These are phyloP conservation scores for Trypanosoma rangeli DNA, from an alignment of 208 protist genomes.

Conservation along the genomic window DNA sequence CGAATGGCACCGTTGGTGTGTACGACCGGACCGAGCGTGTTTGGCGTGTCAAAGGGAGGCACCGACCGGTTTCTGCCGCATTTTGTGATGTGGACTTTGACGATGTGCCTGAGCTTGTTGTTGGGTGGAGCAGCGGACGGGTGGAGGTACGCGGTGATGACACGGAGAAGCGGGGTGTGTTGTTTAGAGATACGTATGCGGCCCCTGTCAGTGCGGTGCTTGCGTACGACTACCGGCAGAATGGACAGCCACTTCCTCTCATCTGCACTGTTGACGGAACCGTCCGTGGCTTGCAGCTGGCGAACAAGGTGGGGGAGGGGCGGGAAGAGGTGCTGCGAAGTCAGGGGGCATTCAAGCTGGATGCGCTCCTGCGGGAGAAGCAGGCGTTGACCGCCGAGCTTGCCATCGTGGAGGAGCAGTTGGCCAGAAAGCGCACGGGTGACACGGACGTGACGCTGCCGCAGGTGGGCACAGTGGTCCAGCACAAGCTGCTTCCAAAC, in stretches of 20 bases:
- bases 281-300: constrained; percentile 78
- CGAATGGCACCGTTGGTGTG: constrained; percentile 93
- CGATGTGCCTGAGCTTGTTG: constrained; percentile 90
- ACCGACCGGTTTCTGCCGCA: constrained; percentile 70
- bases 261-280: constrained; percentile 84
- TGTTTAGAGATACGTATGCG: constrained; percentile 80
- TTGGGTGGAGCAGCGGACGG: constrained; percentile 86
- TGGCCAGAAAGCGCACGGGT: constrained; percentile 41
- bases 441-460: constrained; percentile 68
- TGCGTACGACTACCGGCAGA: constrained; percentile 89
- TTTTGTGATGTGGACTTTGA: constrained; percentile 94
- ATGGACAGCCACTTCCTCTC: constrained; percentile 76
- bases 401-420: constrained; percentile 65
- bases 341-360: constrained; percentile 58
- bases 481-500: constrained; percentile 31
- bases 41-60: constrained; percentile 89
- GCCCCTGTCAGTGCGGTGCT: constrained; percentile 79
- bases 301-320: constrained; percentile 55
- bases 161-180: constrained; percentile 48
- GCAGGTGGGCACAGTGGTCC: constrained; percentile 48
- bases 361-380: constrained; percentile 69
- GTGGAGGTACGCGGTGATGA: constrained; percentile 84
- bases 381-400: constrained; percentile 80
- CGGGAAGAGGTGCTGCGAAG: constrained; percentile 51
- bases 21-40: constrained; percentile 79